A percentile compares a stretch with the other conserved stretches of the same genome.
Conservation (phyloP, 2,329 filamentous ascomycete genomes). For the Cordyceps javanica region DNA sequence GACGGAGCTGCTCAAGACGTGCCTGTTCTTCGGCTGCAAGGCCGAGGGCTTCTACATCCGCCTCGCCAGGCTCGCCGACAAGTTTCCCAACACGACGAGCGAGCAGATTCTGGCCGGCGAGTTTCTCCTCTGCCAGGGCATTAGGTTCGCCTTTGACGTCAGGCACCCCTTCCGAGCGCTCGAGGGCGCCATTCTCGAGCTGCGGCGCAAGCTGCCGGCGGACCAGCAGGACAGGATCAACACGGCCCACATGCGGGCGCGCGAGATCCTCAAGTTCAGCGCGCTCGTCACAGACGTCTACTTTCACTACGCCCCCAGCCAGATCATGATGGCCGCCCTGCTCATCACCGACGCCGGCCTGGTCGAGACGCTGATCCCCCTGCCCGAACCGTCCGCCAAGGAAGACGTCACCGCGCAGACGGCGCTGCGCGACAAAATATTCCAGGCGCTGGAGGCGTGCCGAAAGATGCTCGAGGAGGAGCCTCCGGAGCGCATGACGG, state of each 20-base stretch:
- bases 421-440: slow-evolving; percentile 40
- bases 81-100: slow-evolving; percentile 62
- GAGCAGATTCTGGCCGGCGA: slow-evolving; percentile 87
- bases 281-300: slow-evolving; percentile 91
- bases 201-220: slow-evolving; percentile 60
- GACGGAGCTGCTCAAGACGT: slow-evolving; percentile 80
- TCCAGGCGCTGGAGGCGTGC: slow-evolving; percentile 44
- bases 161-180: slow-evolving; percentile 83
- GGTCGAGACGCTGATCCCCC: slow-evolving; percentile 40
- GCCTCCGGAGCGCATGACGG: slow-evolving; percentile 47
- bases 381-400: slow-evolving; percentile 29
- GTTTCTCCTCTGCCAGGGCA: slow-evolving; percentile 84
- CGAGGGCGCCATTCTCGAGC: slow-evolving; percentile 79
- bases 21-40: slow-evolving; percentile 89
- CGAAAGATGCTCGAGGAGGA: slow-evolving; percentile 50
- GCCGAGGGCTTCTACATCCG: slow-evolving; percentile 78
- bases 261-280: slow-evolving; percentile 69
- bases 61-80: slow-evolving; percentile 57
- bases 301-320: slow-evolving; percentile 89
- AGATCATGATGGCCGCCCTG: slow-evolving; percentile 84
- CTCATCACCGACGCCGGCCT: slow-evolving; percentile 67
- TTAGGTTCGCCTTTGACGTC: slow-evolving; percentile 91
- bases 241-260: slow-evolving; percentile 65
- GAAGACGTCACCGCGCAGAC: slow-evolving; percentile 19
- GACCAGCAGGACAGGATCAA: slow-evolving; percentile 46